Percentiles rank a stretch among this genome's conserved stretches.
Conservation (phyloP, 352 stramenopile species). For the Peronospora belbahrii region DNA sequence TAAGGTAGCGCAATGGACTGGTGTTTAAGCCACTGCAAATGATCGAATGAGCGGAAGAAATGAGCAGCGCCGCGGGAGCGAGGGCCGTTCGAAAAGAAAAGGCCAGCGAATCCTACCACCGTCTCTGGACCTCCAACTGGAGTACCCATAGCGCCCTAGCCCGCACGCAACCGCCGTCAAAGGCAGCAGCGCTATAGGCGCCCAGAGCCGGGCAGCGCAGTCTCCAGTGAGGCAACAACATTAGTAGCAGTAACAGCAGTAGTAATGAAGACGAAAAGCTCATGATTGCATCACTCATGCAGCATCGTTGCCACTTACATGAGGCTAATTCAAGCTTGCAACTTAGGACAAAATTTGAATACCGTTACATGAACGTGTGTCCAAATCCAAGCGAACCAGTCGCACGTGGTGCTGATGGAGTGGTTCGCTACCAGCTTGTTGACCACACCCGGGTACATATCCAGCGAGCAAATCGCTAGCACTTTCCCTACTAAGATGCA, state of each 20-base stretch:
- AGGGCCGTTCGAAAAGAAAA: constrained; percentile 27
- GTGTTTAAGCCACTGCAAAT: constrained; percentile 27
- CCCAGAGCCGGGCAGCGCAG: constrained; percentile 9
- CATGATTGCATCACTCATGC: neutral
- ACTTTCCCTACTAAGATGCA: neutral
- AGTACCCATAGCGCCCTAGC: constrained; percentile 18
- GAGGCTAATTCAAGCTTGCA: neutral
- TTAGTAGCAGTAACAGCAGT: neutral
- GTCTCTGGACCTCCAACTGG: constrained; percentile 26
- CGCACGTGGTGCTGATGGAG: neutral
- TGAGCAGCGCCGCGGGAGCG: constrained; percentile 21
- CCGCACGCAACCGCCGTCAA: constrained; percentile 8
- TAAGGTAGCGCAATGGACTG: neutral
- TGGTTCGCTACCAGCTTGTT: neutral
- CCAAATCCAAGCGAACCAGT: neutral
- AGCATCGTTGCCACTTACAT: neutral
- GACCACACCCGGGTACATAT: neutral
- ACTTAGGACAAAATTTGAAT: constrained; percentile 6
- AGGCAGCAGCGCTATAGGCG: constrained; percentile 13
- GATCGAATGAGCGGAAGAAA: constrained; percentile 28
- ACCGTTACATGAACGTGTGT: neutral
- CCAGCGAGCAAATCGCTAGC: constrained; percentile 1
- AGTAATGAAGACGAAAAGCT: neutral
- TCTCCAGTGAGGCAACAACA: constrained; percentile 5
- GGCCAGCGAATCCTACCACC: constrained; percentile 13